These are phyloP conservation scores for Colletotrichum chlorophyti DNA, from an alignment of 2,329 filamentous ascomycete species.

Conservation along the genomic window DNA sequence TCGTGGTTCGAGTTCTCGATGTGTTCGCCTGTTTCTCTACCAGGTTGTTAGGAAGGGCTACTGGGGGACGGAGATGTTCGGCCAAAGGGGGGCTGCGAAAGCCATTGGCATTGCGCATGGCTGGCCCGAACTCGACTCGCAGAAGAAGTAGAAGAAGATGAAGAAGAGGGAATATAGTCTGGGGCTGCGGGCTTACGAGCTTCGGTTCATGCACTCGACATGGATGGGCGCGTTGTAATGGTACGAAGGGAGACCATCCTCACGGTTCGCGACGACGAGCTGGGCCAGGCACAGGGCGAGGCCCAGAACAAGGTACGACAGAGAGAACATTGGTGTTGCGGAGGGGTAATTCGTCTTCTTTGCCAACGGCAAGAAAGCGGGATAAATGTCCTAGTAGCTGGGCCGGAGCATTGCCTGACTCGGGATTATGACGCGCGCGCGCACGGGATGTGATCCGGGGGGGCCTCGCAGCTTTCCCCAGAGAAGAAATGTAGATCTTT, in stretches of 20 bases:
- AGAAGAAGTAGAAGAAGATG: background rate
- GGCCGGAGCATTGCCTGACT: slow-evolving; percentile 26
- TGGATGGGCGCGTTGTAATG: slow-evolving; percentile 71
- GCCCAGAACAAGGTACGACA: slow-evolving; percentile 11
- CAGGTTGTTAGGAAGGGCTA: slow-evolving; percentile 15
- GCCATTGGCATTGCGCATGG: background rate
- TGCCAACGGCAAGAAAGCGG: background rate
- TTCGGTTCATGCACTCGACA: slow-evolving; percentile 78
- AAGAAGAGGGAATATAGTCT: slow-evolving; percentile 32
- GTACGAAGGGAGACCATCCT: slow-evolving; percentile 63
- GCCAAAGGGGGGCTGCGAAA: too few species aligned
- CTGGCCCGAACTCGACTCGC: background rate
- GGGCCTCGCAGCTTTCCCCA: slow-evolving; percentile 22
- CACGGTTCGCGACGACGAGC: slow-evolving; percentile 38
- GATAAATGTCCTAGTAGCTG: slow-evolving; percentile 1
- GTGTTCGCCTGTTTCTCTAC: slow-evolving; percentile 87
- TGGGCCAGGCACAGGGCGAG: slow-evolving; percentile 16
- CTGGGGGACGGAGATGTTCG: background rate
- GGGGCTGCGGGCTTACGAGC: too few species aligned
- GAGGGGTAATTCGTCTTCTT: background rate
- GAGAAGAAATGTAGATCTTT: slow-evolving; percentile 3
- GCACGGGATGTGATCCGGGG: slow-evolving; percentile 17
- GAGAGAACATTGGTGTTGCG: slow-evolving; percentile 8
- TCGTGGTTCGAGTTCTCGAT: slow-evolving; percentile 82
- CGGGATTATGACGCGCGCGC: background rate